A percentile compares a stretch with the other conserved stretches of the same genome.
phyloP scores from a whole-genome alignment of 2,329 filamentous ascomycete genomes.

The Domatiomyces globalis region DNA sequence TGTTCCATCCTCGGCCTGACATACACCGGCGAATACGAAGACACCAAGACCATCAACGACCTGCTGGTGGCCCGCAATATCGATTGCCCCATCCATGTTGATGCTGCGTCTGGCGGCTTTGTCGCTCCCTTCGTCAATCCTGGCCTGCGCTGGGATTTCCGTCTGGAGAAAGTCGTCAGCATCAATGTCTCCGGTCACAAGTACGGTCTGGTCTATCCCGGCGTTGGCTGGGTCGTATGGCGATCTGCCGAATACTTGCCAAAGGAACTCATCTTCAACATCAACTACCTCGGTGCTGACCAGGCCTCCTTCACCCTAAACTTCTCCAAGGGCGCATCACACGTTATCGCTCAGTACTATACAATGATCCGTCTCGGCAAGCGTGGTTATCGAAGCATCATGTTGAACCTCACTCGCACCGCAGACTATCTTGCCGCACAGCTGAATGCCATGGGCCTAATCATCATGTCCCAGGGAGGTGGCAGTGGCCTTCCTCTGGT shows the following conservation, averaged over 20 bases:
- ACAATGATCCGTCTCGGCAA: conserved; percentile 91
- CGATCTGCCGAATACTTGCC: conserved; percentile 69
- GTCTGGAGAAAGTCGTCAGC: conserved; percentile 71
- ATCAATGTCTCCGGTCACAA: conserved; percentile 96
- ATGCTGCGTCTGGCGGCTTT: conserved; percentile 83
- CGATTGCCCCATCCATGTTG: conserved; percentile 80
- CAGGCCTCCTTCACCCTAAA: conserved; percentile 94
- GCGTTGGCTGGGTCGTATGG: conserved; percentile 91
- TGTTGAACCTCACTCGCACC: conserved; percentile 81
- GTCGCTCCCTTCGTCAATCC: conserved; percentile 84
- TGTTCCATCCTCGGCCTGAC: conserved; percentile 84
- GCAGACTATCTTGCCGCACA: conserved; percentile 71
- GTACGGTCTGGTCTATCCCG: conserved; percentile 65
- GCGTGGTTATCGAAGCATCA: conserved; percentile 81
- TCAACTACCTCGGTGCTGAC: conserved; percentile 94
- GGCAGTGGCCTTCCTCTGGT: conserved; percentile 77
- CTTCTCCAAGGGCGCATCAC: conserved; percentile 88
- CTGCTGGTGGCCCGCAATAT: conserved; percentile 60
- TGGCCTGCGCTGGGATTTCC: conserved; percentile 79
- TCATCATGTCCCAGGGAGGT: conserved; percentile 70
- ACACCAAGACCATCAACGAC: conserved; percentile 84
- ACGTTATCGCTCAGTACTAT: conserved; percentile 95
- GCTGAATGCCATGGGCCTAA: conserved; percentile 62
- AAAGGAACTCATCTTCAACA: conserved; percentile 92
- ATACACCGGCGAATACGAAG: conserved; percentile 92